These are phyloP conservation scores for Fusarium napiforme DNA, from an alignment of 2,329 filamentous ascomycete species.

Conservation along the genomic window DNA sequence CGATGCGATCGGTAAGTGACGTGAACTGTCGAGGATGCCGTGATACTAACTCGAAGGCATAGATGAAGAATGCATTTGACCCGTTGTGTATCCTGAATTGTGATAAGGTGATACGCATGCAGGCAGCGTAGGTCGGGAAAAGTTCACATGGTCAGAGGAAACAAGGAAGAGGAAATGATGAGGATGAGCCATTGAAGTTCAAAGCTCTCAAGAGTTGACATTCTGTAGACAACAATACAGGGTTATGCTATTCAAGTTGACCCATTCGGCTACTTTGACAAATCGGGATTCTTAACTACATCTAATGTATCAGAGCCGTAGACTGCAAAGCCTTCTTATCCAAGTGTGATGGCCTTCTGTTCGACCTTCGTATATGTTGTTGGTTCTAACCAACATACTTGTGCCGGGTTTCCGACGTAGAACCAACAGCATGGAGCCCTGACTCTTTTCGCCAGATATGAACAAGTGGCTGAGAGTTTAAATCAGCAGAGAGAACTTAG, in stretches of 20 bases:
- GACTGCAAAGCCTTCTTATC: rapidly evolving
- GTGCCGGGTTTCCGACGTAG: not conserved
- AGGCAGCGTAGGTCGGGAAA: not conserved
- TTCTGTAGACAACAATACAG: too few relatives aligned
- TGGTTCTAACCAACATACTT: not conserved
- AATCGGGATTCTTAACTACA: too few relatives aligned
- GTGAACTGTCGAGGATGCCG: rapidly evolving
- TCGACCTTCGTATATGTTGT: not conserved
- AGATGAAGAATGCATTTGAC: constrained; percentile 70
- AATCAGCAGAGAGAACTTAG: too few relatives aligned
- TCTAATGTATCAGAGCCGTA: not conserved
- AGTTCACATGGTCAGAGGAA: rapidly evolving
- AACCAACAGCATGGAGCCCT: not conserved
- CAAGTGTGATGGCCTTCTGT: rapidly evolving
- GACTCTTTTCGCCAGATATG: not conserved
- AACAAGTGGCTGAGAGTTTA: not conserved
- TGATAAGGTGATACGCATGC: constrained; percentile 44
- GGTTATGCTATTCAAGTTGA: too few relatives aligned
- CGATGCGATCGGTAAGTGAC: constrained; percentile 59
- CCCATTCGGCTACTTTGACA: too few relatives aligned
- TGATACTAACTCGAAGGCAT: not conserved
- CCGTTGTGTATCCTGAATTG: constrained; percentile 60
- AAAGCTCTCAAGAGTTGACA: too few relatives aligned
- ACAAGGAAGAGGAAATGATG: too few relatives aligned
- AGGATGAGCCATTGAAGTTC: too few relatives aligned